These are phyloP conservation scores for Chlorella ohadii DNA, from an alignment of 139 green algal genomes.

Conservation along the genomic window DNA sequence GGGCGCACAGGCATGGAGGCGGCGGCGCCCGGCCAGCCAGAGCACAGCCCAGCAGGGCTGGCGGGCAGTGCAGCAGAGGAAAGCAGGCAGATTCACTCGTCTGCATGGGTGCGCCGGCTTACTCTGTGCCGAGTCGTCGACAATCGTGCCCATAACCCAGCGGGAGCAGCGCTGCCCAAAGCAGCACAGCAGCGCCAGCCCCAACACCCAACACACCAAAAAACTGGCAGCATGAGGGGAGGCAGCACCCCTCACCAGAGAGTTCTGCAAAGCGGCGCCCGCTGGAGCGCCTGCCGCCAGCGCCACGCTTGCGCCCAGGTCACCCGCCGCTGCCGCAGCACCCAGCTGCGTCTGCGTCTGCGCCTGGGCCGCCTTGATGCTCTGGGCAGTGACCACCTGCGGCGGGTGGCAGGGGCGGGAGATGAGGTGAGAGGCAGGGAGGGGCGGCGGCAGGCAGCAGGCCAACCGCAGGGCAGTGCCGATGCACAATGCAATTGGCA, in stretches of 20 bases:
- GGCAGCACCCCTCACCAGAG: constrained; percentile 24
- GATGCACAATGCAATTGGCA: too few species aligned
- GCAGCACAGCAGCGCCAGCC: background rate
- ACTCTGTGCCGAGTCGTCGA: too few species aligned
- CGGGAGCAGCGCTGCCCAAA: background rate
- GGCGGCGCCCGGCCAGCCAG: constrained; percentile 4
- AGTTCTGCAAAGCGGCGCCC: constrained; percentile 9
- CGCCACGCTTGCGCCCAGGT: background rate
- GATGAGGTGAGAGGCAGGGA: too few species aligned
- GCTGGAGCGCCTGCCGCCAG: constrained; percentile 7
- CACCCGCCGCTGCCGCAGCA: background rate
- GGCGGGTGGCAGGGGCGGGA: background rate
- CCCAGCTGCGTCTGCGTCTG: background rate
- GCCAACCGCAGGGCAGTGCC: background rate
- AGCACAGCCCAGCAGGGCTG: background rate
- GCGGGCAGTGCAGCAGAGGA: background rate
- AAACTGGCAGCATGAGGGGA: background rate
- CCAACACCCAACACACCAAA: too few species aligned
- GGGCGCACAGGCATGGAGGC: background rate
- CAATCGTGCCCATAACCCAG: background rate
- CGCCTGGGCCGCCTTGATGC: constrained; percentile 14
- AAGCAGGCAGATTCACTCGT: too few species aligned
- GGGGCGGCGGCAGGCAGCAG: too few species aligned
- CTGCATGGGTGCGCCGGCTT: too few species aligned
- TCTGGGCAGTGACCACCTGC: background rate